Evolutionary conservation across 805 yeast species (phyloP).

Genomic region (Huiozyma naganishii): DNA sequence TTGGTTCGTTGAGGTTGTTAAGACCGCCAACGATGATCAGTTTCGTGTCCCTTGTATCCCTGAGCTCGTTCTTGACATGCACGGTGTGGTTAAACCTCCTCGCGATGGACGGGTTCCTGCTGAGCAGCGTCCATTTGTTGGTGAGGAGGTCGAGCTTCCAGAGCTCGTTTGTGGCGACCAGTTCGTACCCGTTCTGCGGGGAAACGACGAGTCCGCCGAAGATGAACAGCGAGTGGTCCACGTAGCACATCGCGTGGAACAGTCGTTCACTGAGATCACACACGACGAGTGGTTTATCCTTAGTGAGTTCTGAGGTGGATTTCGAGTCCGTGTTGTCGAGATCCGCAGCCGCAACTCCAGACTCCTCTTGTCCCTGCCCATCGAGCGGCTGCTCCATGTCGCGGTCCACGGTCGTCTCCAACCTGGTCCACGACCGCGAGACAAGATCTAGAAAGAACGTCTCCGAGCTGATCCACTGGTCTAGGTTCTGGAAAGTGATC

Average conservation of each 20-base stretch:
- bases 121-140: constrained; percentile 43
- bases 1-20: constrained; percentile 20
- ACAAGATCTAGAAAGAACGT: constrained; percentile 49
- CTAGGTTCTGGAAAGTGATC: constrained; percentile 13
- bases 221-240: constrained; percentile 41
- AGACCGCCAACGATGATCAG: constrained; percentile 25
- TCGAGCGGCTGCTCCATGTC: background rate
- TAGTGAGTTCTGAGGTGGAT: background rate
- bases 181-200: constrained; percentile 25
- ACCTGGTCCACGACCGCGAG: constrained; percentile 45
- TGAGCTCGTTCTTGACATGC: constrained; percentile 25
- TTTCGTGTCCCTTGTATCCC: constrained; percentile 21
- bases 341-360: background rate
- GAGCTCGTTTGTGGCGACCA: constrained; percentile 48
- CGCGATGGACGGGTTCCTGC: constrained; percentile 27
- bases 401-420: constrained; percentile 16
- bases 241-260: constrained; percentile 47
- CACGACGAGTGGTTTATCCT: background rate
- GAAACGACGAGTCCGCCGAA: constrained; percentile 55
- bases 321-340: background rate
- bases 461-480: constrained; percentile 46
- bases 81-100: constrained; percentile 44
- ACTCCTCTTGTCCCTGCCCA: background rate
- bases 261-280: constrained; percentile 31
- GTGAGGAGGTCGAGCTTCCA: constrained; percentile 54